Percentiles rank a stretch among this genome's conserved stretches.
Conservation (phyloP, 2,329 filamentous ascomycete genomes). For the Acrocalymma vagum region DNA sequence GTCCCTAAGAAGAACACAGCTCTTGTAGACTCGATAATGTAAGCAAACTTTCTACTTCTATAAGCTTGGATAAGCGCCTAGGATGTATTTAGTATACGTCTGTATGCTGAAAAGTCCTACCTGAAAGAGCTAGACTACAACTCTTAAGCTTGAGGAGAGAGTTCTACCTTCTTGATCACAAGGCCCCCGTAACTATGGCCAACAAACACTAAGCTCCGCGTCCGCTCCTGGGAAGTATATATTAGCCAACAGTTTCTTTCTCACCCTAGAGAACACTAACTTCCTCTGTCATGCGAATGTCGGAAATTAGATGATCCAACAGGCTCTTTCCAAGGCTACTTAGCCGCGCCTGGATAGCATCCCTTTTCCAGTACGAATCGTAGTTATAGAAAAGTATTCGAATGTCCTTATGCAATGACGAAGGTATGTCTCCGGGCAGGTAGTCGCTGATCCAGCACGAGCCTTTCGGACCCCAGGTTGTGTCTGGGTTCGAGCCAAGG, state of each 20-base stretch:
- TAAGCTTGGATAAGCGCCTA: conserved; percentile 7
- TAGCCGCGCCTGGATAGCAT: conserved; percentile 12
- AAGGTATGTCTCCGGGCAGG: conserved; percentile 14
- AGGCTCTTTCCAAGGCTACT: conserved; percentile 10
- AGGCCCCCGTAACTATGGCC: too few relatives aligned
- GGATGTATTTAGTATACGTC: neutral
- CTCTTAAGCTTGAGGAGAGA: too few relatives aligned
- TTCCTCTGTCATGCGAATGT: conserved; percentile 8
- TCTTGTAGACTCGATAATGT: conserved; percentile 8
- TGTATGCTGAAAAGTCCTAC: too few relatives aligned
- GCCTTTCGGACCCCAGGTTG: conserved; percentile 9
- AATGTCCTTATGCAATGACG: conserved; percentile 7
- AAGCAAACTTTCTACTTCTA: conserved; percentile 1
- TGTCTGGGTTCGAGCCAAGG: conserved; percentile 15
- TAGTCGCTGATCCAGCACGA: conserved; percentile 12
- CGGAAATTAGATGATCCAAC: conserved; percentile 4
- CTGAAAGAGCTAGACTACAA: too few relatives aligned
- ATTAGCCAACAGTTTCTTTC: too few relatives aligned
- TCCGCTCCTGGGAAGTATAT: too few relatives aligned
- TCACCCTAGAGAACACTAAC: conserved; percentile 1
- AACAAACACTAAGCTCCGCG: too few relatives aligned
- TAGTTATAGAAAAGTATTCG: conserved; percentile 18
- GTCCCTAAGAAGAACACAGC: conserved; percentile 12
- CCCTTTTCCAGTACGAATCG: conserved; percentile 16
- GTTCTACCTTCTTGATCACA: too few relatives aligned